phyloP scores from a whole-genome alignment of 1,284 basidiomycete species.

The Phenoliferia sp. region DNA sequence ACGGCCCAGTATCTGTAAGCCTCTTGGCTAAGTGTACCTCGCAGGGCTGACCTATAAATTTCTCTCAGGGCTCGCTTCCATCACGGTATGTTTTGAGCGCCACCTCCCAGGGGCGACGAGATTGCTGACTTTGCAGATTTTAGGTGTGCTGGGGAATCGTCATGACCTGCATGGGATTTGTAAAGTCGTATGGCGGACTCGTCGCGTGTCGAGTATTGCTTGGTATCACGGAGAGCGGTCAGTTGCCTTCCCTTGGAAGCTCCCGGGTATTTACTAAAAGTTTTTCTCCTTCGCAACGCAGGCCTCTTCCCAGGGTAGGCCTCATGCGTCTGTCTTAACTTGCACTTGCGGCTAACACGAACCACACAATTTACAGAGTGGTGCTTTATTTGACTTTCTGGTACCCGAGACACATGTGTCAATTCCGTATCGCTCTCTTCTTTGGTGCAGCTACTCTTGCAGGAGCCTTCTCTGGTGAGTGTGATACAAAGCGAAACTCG shows the following conservation, averaged over 20 bases:
- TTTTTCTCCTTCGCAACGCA: not conserved
- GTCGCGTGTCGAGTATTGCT: constrained; percentile 50
- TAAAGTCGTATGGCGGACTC: constrained; percentile 27
- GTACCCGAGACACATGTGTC: constrained; percentile 53
- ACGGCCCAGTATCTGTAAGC: constrained; percentile 54
- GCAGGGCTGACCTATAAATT: not conserved
- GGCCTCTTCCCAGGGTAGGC: not conserved
- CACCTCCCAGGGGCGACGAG: constrained; percentile 50
- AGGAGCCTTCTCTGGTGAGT: constrained; percentile 23
- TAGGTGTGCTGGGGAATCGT: constrained; percentile 25
- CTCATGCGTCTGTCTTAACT: too few relatives aligned
- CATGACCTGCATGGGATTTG: constrained; percentile 54
- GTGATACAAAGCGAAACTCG: not conserved
- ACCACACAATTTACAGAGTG: constrained; percentile 21
- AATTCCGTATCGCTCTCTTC: constrained; percentile 54
- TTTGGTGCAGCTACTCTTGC: constrained; percentile 49
- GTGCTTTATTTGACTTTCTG: constrained; percentile 50
- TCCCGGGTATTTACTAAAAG: too few relatives aligned
- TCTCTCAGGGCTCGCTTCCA: constrained; percentile 47
- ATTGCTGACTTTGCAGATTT: constrained; percentile 50
- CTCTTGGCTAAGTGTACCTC: too few relatives aligned
- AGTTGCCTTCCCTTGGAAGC: too few relatives aligned
- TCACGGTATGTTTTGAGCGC: too few relatives aligned
- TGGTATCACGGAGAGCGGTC: constrained; percentile 62
- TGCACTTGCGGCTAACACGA: not conserved